Evolutionary conservation across 257 asterid species (phyloP), one percentile per base, ranked within the genome.

Genomic region (Gynochthodes officinalis): DNA sequence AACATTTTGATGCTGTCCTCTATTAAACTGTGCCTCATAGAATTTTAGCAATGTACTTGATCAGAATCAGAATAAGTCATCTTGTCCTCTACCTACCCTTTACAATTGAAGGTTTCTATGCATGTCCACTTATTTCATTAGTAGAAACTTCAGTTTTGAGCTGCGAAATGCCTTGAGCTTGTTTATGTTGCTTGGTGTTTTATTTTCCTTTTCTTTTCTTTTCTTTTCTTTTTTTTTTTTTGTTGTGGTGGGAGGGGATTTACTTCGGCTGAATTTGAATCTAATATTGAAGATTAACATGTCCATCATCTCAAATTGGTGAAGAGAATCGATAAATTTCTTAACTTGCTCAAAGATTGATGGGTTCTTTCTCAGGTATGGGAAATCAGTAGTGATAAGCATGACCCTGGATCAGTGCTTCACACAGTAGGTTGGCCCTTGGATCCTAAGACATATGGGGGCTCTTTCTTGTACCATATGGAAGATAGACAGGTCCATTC

Each of bases 361-460:
- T 78, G 73, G 73, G 71, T 75, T 72, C 75, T 75, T 70, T 67
- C 72, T 72, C 88, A 94, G 99, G 97, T 94, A 40, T 94, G 99
- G 99, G 99, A 94, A 87, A 74, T 94, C 77, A 79, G 72, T 79
- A 86, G 73, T 58, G 96, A 88, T 73, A 88, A 87, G 76, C 97
- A 89, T 37, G 81, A 84, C 58, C 87, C 96, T 73, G 99, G 97
- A 67, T 81, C 86, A 32, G 97, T 94, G 82, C 82, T 94, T 77
- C 99, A 94, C 78, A 89, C 99, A 27, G 14, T 94, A 69, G 99
- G 99, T 77, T 94, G 99, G 99, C 99, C 99, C 43, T 81, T 94
- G 78, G 96, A 94, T 78, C 83, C 79, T 72, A 89, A 84, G 86
- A 91, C 92, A 33, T 89, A 94, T 80, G 99, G 99, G 58, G 99